Evolutionary conservation across 1,284 basidiomycete genomes (phyloP).

Genomic region (Peniophora sp.): DNA sequence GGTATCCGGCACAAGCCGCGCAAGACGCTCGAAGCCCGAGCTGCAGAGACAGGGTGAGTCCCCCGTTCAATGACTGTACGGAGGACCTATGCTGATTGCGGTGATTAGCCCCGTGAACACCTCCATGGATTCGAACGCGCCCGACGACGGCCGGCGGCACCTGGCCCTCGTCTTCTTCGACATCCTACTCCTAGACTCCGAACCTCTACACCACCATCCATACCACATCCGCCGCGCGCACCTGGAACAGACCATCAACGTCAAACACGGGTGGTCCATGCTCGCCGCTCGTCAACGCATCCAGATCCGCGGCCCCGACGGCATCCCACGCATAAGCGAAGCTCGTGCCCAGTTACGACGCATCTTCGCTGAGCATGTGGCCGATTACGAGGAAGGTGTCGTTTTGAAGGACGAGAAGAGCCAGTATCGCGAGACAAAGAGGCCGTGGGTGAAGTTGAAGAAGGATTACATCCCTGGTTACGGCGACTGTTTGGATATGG

Average conservation of each 20-base stretch:
- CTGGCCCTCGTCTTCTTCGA: constrained; percentile 84
- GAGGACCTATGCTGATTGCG: constrained; percentile 1
- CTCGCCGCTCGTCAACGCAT: constrained; percentile 47
- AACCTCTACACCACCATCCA: constrained; percentile 43
- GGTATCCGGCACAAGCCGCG: constrained; percentile 29
- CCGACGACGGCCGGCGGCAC: constrained; percentile 38
- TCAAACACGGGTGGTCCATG: constrained; percentile 50
- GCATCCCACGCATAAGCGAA: neutral
- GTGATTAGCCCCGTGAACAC: constrained; percentile 22
- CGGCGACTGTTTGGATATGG: constrained; percentile 75
- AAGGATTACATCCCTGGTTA: constrained; percentile 79
- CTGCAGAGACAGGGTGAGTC: too few species aligned
- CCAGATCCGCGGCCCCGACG: constrained; percentile 16
- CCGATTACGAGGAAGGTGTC: constrained; percentile 53
- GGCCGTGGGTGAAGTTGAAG: constrained; percentile 75
- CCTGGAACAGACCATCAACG: constrained; percentile 49
- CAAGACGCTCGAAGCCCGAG: constrained; percentile 13
- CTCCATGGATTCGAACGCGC: constrained; percentile 40
- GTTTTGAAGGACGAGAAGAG: constrained; percentile 72
- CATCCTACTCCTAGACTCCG: constrained; percentile 55
- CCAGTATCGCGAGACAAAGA: constrained; percentile 50
- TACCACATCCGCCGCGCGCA: constrained; percentile 53
- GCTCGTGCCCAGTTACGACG: constrained; percentile 27
- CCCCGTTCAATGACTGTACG: too few species aligned
- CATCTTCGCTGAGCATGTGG: constrained; percentile 45